phyloP scores from a whole-genome alignment of 2,329 filamentous ascomycete genomes.

The Ophiobolus disseminans region DNA sequence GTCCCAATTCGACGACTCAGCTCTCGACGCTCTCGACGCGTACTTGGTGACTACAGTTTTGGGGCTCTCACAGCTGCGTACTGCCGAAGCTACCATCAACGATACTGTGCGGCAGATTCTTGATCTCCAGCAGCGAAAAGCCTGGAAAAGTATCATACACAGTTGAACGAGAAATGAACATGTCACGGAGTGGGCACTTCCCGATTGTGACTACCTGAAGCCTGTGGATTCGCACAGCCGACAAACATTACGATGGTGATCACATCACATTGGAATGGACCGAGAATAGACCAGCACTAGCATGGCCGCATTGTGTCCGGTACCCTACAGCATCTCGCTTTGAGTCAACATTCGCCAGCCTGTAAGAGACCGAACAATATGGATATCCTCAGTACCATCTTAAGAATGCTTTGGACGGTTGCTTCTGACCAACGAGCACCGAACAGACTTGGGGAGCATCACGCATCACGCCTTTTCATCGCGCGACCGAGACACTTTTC shows the following conservation, averaged over 20 bases:
- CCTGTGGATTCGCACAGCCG: not conserved
- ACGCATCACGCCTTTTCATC: too few species aligned
- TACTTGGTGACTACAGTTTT: conserved; percentile 29
- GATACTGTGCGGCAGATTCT: conserved; percentile 33
- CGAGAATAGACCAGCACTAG: too few species aligned
- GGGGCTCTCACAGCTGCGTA: conserved; percentile 27
- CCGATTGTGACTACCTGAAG: not conserved
- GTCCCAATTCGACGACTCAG: conserved; percentile 7
- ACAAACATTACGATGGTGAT: not conserved
- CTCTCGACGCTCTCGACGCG: conserved; percentile 28
- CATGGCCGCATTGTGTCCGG: too few species aligned
- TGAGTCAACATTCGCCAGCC: too few species aligned
- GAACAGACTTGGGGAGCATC: too few species aligned
- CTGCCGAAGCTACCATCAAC: conserved; percentile 31
- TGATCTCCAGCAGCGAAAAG: conserved; percentile 32
- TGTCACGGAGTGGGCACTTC: not conserved
- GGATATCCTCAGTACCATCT: too few species aligned
- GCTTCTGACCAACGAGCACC: too few species aligned
- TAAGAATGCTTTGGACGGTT: too few species aligned
- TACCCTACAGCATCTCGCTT: too few species aligned
- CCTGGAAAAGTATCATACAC: conserved; percentile 32
- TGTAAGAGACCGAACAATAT: too few species aligned
- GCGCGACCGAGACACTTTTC: too few species aligned
- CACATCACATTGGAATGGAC: too few species aligned
- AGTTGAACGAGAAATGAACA: conserved; percentile 10